phyloP scores from a whole-genome alignment of 1,284 basidiomycete species.

The Malassezia globosa region DNA sequence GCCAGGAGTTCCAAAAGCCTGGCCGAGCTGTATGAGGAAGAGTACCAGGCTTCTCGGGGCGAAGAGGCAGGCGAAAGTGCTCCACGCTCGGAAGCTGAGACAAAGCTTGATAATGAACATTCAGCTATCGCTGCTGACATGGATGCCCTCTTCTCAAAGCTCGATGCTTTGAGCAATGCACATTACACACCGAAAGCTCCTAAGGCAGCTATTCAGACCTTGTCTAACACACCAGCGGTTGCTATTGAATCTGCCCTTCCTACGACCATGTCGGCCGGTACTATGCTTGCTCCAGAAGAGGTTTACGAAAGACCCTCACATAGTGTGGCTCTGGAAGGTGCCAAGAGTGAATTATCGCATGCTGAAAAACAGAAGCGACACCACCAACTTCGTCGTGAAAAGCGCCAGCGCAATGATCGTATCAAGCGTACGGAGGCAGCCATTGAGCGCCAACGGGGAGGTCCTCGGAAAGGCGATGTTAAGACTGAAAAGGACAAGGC shows the following conservation, averaged over 20 bases:
- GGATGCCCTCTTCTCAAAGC: slow-evolving; percentile 74
- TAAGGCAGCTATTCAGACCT: slow-evolving; percentile 73
- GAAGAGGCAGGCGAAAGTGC: slow-evolving; percentile 46
- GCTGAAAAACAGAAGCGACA: slow-evolving; percentile 59
- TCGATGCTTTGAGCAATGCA: slow-evolving; percentile 86
- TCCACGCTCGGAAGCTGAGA: slow-evolving; percentile 65
- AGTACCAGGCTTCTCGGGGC: slow-evolving; percentile 63
- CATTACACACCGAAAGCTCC: slow-evolving; percentile 93
- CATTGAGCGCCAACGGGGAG: slow-evolving; percentile 55
- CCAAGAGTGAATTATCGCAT: slow-evolving; percentile 70
- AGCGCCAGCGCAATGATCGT: slow-evolving; percentile 64
- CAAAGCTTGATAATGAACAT: slow-evolving; percentile 77
- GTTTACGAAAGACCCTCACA: slow-evolving; percentile 52
- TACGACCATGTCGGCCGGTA: slow-evolving; percentile 61
- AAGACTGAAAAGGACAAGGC: slow-evolving; percentile 42
- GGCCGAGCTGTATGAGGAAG: slow-evolving; percentile 91
- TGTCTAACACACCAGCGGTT: slow-evolving; percentile 74
- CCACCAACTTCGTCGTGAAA: slow-evolving; percentile 51
- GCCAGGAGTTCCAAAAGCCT: slow-evolving; percentile 60
- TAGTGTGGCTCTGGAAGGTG: slow-evolving; percentile 33
- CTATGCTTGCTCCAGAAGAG: slow-evolving; percentile 88
- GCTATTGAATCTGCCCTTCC: slow-evolving; percentile 82
- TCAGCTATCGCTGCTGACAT: slow-evolving; percentile 70
- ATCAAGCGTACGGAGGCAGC: slow-evolving; percentile 55
- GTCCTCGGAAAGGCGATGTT: slow-evolving; percentile 22